Evolutionary conservation across 225 moss, liverwort and hornwort species (phyloP).

Genomic region (Neckera pumila): DNA sequence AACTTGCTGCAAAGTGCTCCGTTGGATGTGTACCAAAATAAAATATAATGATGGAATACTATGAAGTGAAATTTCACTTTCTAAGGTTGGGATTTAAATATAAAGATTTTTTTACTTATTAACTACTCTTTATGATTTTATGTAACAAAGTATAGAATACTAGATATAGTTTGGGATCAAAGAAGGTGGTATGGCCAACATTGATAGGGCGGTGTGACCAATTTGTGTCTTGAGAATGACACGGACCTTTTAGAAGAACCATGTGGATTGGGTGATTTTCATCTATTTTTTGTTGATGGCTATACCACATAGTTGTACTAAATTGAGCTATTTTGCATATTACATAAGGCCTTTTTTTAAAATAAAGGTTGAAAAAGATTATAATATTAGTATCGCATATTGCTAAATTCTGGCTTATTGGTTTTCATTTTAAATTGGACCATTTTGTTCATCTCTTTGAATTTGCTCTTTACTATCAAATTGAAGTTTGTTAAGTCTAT

Average conservation of each 20-base stretch:
- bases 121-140: background rate
- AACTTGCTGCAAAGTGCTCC: background rate
- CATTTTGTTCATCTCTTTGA: no score
- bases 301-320: background rate
- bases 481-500: no score
- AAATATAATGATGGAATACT: accelerated
- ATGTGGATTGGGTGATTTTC: background rate
- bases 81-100: background rate
- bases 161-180: background rate
- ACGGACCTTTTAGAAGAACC: background rate
- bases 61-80: background rate
- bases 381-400: no score
- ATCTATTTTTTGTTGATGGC: background rate
- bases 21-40: background rate
- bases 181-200: accelerated
- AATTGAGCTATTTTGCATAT: background rate
- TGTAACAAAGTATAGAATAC: background rate
- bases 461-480: no score
- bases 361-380: no score
- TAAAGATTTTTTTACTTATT: background rate
- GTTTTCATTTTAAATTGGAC: no score
- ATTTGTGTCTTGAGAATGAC: background rate
- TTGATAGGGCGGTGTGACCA: background rate
- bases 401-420: no score
- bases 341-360: no score